Conservation (phyloP, 2,329 filamentous ascomycete genomes). For the Rhytidhysteron rufulum region DNA sequence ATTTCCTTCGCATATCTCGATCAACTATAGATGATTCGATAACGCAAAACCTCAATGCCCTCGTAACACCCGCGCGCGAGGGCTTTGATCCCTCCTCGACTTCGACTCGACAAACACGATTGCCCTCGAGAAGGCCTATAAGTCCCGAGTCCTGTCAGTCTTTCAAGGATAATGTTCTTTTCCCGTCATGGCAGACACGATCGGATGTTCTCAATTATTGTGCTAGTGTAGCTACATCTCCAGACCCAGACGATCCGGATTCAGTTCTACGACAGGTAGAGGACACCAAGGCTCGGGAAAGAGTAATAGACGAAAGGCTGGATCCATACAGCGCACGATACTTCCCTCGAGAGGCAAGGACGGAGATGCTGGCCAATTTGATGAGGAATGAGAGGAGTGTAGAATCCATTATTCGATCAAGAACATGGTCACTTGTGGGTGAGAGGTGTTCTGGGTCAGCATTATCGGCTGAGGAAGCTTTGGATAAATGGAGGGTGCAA, state of each 20-base stretch:
- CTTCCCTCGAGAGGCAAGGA: conserved; percentile 74
- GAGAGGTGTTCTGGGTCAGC: conserved; percentile 65
- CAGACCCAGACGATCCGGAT: conserved; percentile 84
- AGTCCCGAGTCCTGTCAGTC: conserved; percentile 59
- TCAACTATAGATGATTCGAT: conserved; percentile 89
- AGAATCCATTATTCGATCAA: conserved; percentile 72
- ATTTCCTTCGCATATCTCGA: conserved; percentile 85
- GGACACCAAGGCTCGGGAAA: conserved; percentile 64
- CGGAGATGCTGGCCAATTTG: conserved; percentile 70
- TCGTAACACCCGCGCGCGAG: conserved; percentile 67
- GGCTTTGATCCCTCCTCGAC: conserved; percentile 81
- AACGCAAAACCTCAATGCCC: conserved; percentile 84
- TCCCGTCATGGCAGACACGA: conserved; percentile 82
- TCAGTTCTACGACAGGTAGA: conserved; percentile 66
- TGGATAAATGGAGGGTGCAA: conserved; percentile 28
- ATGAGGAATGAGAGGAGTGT: conserved; percentile 72
- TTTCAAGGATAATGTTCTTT: conserved; percentile 77
- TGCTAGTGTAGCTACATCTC: conserved; percentile 77
- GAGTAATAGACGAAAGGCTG: conserved; percentile 78
- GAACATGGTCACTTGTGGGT: conserved; percentile 76
- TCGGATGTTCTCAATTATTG: conserved; percentile 87
- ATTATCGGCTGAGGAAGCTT: conserved; percentile 39
- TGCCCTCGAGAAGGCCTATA: conserved; percentile 51
- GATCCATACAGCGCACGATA: conserved; percentile 89
- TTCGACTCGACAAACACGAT: conserved; percentile 54